Evolutionary conservation across 805 yeast genomes (phyloP).

Genomic region (Saccharomycodes ludwigii): DNA sequence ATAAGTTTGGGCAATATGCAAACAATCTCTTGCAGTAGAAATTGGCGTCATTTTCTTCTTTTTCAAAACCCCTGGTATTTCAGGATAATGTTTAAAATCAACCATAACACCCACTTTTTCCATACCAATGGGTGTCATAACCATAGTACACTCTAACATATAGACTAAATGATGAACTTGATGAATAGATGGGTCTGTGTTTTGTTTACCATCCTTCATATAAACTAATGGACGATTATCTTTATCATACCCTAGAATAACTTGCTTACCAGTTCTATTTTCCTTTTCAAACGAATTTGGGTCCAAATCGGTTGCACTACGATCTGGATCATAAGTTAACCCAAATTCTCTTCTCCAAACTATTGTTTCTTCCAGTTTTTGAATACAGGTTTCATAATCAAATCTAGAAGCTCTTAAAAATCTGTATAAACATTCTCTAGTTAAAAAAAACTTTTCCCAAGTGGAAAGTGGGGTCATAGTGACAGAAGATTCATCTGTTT

Average conservation of each 20-base stretch:
- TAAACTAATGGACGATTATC: conserved; percentile 42
- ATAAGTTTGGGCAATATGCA: conserved; percentile 40
- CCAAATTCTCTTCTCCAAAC: conserved; percentile 47
- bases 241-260: conserved; percentile 42
- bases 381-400: conserved; percentile 31
- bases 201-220: conserved; percentile 42
- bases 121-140: conserved; percentile 46
- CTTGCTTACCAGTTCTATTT: conserved; percentile 40
- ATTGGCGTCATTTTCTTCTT: conserved; percentile 36
- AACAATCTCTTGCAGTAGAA: conserved; percentile 37
- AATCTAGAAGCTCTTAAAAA: conserved; percentile 42
- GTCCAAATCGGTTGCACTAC: conserved; percentile 20
- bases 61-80: conserved; percentile 20
- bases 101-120: conserved; percentile 42
- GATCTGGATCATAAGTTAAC: conserved; percentile 27
- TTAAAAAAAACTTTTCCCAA: conserved; percentile 26
- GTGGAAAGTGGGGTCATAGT: conserved; percentile 24
- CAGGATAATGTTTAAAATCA: conserved; percentile 36
- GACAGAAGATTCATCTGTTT: conserved; percentile 26
- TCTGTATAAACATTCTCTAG: conserved; percentile 40
- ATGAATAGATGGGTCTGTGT: conserved; percentile 36
- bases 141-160: conserved; percentile 42
- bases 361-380: conserved; percentile 34
- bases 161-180: conserved; percentile 47
- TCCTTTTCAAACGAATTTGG: conserved; percentile 34